phyloP scores from a whole-genome alignment of 352 stramenopile species.

The Elongisporangium anandrum region DNA sequence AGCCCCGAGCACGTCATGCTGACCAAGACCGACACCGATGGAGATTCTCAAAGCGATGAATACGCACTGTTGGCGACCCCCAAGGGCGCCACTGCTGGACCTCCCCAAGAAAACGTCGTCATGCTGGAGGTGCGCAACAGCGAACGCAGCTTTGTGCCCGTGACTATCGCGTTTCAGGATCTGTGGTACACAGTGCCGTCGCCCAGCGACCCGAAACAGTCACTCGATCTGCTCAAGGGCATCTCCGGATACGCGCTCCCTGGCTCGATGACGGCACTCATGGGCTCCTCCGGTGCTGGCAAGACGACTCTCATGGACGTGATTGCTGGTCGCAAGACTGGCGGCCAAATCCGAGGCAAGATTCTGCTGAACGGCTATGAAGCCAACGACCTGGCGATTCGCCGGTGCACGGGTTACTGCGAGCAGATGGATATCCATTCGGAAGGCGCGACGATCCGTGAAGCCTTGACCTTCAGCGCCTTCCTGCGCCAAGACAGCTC shows the following conservation, averaged over 20 bases:
- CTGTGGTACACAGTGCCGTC: constrained; percentile 27
- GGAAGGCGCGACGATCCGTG: constrained; percentile 81
- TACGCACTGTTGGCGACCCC: not conserved
- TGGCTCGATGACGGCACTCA: constrained; percentile 80
- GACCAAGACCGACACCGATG: not conserved
- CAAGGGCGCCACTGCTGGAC: not conserved
- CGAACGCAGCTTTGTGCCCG: constrained; percentile 13
- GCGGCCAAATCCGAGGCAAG: constrained; percentile 56
- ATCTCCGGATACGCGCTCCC: constrained; percentile 37
- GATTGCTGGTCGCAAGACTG: constrained; percentile 71
- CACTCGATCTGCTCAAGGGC: constrained; percentile 41
- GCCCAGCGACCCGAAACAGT: constrained; percentile 19
- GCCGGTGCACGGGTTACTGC: constrained; percentile 44
- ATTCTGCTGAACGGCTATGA: constrained; percentile 43
- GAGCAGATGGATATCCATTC: constrained; percentile 88
- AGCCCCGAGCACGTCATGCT: constrained; percentile 10
- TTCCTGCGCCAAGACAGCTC: constrained; percentile 47
- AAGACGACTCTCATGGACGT: constrained; percentile 91
- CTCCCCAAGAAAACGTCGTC: not conserved
- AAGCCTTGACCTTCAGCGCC: constrained; percentile 86
- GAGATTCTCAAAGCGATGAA: not conserved
- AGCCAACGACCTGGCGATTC: constrained; percentile 35
- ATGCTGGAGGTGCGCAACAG: not conserved
- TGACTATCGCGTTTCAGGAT: constrained; percentile 25
- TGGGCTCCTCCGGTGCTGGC: constrained; percentile 72